Evolutionary conservation across 2,329 filamentous ascomycete genomes (phyloP).

Genomic region (Cercospora sojina): DNA sequence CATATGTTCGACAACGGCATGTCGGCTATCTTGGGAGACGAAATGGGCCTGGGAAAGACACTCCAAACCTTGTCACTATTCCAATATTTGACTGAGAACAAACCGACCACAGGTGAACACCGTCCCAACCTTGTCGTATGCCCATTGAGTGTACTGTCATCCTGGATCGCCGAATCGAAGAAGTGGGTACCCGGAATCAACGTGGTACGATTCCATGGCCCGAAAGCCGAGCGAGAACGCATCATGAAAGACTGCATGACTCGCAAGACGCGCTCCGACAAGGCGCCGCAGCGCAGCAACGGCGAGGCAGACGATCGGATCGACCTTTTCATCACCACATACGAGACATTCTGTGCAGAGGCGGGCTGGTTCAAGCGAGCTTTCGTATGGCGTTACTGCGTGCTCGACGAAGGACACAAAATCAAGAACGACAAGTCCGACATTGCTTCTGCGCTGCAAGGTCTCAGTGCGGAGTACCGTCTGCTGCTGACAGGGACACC

Average conservation of each 20-base stretch:
- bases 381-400: constrained; percentile 54
- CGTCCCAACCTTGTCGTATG: constrained; percentile 51
- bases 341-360: constrained; percentile 50
- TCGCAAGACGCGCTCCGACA: constrained; percentile 19
- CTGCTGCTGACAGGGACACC: constrained; percentile 57
- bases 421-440: constrained; percentile 52
- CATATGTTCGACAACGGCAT: constrained; percentile 49
- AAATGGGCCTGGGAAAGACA: constrained; percentile 55
- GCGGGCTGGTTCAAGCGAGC: constrained; percentile 52
- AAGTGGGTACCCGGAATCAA: constrained; percentile 53
- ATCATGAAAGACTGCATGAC: constrained; percentile 42
- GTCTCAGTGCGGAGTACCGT: constrained; percentile 49
- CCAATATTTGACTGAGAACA: constrained; percentile 48
- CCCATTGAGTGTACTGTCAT: constrained; percentile 52
- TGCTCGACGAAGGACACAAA: constrained; percentile 56
- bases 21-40: constrained; percentile 50
- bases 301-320: constrained; percentile 40
- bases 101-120: constrained; percentile 41
- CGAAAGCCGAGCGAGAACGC: constrained; percentile 43
- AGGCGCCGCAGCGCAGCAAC: not conserved
- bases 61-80: constrained; percentile 53
- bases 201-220: constrained; percentile 51
- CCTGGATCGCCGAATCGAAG: constrained; percentile 50
- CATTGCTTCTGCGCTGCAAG: constrained; percentile 45
- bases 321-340: constrained; percentile 53